Conservation (phyloP, 192 early-diverging fungal genomes). For the Haplosporangium gracile region DNA sequence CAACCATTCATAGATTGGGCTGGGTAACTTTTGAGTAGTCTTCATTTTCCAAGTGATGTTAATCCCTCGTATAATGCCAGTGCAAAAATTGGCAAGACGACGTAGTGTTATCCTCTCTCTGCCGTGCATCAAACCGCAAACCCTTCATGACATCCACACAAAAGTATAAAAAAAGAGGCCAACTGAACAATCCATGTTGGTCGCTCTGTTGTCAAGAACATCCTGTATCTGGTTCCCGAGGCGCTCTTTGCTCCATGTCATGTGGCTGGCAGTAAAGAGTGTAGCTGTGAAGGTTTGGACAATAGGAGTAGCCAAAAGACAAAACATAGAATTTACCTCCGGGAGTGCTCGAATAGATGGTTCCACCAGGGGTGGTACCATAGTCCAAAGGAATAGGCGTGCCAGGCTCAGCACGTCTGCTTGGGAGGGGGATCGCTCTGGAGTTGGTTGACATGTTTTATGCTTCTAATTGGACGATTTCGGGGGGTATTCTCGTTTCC, state of each 20-base stretch:
- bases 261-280: background rate
- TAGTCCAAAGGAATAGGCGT: constrained; percentile 66
- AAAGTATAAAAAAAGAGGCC: too few relatives aligned
- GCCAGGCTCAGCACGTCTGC: constrained; percentile 64
- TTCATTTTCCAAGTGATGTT: background rate
- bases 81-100: too few relatives aligned
- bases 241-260: background rate
- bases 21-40: background rate
- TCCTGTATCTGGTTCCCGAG: background rate
- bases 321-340: constrained; percentile 58
- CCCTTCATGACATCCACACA: too few relatives aligned
- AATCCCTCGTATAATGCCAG: background rate
- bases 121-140: too few relatives aligned
- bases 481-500: constrained; percentile 52
- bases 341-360: constrained; percentile 73
- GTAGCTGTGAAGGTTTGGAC: background rate
- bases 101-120: too few relatives aligned
- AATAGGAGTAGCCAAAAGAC: background rate
- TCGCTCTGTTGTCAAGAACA: background rate
- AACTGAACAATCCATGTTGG: background rate
- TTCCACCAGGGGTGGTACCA: constrained; percentile 72
- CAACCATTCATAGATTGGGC: background rate
- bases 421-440: constrained; percentile 61
- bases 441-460: constrained; percentile 57
- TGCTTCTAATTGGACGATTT: constrained; percentile 45